Base-by-base conservation (phyloP, 805 yeast genomes). In the Wickerhamiella siamensis region DNA sequence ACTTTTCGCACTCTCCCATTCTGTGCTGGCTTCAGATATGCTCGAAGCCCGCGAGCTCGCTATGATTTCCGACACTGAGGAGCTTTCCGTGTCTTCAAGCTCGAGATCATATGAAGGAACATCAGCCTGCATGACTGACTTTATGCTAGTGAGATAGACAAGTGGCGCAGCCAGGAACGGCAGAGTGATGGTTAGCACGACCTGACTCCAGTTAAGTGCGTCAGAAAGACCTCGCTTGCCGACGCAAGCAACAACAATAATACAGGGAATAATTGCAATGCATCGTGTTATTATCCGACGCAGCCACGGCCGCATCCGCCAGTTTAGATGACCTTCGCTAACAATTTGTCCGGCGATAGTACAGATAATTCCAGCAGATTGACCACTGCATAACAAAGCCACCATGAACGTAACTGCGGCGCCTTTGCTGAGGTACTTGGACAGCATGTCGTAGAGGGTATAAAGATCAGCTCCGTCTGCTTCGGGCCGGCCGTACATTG, bases 341-440 rank as follows among this genome's bases (percentile, higher is more conserved):
- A 87, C 95, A 51, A 87, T 77, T 60, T 87, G 94, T 8, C 95
- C 95, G 0, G 94, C 83, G 63, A 87, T 79, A 0, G 96, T 87
- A 58, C 95, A 86, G 2, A 86, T 87, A 34, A 87, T 75, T 38
- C 95, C 94, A 0, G 95, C 95, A 36, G 87, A 79, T 54, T 82
- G 86, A 4, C 95, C 95, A 44, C 91, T 79, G 44, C 82, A 72
- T 32, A 87, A 64, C 51, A 87, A 66, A 0, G 95, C 95, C 41
- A 83, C 58, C 71, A 84, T 84, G 62, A 87, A 87, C 0, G 84
- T 60, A 1, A 83, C 75, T 21, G 95, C 96, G 0, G 84, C 93
- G 6, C 73, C 75, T 2, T 79, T 75, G 0, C 94, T 79, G 32
- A 87, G 64, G 40, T 68, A 72, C 16, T 58, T 44, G 3, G 76